Conservation (phyloP, 441 rosid species). For the Arabidopsis lyrata region DNA sequence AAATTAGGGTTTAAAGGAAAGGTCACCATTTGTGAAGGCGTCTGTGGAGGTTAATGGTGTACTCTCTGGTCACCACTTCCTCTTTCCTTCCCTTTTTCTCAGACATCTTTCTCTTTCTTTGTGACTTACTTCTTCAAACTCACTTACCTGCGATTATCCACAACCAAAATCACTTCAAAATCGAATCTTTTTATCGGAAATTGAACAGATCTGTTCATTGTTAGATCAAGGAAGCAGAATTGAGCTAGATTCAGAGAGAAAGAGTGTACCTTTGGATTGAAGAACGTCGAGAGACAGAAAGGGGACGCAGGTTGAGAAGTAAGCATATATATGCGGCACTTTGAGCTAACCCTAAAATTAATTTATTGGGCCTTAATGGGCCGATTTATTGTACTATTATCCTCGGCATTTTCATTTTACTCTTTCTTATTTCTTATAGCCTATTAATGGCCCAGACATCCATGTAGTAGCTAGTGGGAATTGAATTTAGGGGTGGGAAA, state of each 20-base stretch:
- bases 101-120: conserved; percentile 52
- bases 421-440: neutral
- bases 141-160: conserved; percentile 22
- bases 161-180: neutral
- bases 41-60: conserved; percentile 89
- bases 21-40: conserved; percentile 82
- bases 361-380: conserved; percentile 26
- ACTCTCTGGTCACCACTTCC: conserved; percentile 89
- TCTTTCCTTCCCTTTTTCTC: conserved; percentile 79
- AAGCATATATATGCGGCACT: conserved; percentile 34
- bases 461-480: too few species aligned
- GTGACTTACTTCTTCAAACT: conserved; percentile 18
- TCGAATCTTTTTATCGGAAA: neutral
- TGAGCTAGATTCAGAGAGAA: neutral
- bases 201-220: conserved; percentile 10
- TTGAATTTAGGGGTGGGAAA: too few species aligned
- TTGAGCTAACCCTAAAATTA: conserved; percentile 33
- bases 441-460: neutral
- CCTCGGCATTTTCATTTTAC: neutral
- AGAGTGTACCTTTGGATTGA: conserved; percentile 30
- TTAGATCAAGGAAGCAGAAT: neutral
- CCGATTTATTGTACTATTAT: neutral
- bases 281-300: conserved; percentile 43
- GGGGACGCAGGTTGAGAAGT: conserved; percentile 8
- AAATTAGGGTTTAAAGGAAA: neutral